These are phyloP conservation scores for Suillus weaverae DNA, from an alignment of 768 basidiomycete genomes.

Conservation along the genomic window DNA sequence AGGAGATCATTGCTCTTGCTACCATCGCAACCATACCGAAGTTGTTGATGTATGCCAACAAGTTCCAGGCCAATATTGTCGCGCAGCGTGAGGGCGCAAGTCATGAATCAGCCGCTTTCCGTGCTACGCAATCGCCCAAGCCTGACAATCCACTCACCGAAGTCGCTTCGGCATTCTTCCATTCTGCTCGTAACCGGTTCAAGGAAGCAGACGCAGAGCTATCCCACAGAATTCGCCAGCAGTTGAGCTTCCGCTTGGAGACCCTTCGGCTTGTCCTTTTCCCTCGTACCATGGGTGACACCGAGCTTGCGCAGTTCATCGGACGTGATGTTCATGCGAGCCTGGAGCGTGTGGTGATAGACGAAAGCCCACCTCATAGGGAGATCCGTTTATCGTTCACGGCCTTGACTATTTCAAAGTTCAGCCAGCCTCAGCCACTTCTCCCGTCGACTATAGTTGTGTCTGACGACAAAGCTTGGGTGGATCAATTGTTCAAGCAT, in stretches of 20 bases:
- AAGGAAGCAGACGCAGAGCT: slow-evolving; percentile 63
- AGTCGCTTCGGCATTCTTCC: slow-evolving; percentile 83
- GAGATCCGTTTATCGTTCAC: slow-evolving; percentile 73
- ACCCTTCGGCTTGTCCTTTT: slow-evolving; percentile 71
- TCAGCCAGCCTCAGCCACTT: slow-evolving; percentile 59
- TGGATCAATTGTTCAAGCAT: slow-evolving; percentile 57
- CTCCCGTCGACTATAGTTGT: slow-evolving; percentile 39
- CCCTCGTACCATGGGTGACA: slow-evolving; percentile 75
- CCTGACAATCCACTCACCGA: slow-evolving; percentile 81
- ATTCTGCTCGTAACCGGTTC: slow-evolving; percentile 69
- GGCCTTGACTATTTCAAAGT: slow-evolving; percentile 74
- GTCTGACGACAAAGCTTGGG: slow-evolving; percentile 54
- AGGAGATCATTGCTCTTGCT: slow-evolving; percentile 63
- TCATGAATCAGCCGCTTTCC: slow-evolving; percentile 76
- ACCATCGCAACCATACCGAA: slow-evolving; percentile 79
- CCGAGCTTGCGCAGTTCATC: slow-evolving; percentile 74
- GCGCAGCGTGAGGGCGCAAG: slow-evolving; percentile 75
- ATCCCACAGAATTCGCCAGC: slow-evolving; percentile 65
- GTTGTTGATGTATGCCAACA: slow-evolving; percentile 70
- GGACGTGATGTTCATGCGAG: slow-evolving; percentile 69
- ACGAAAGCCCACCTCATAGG: slow-evolving; percentile 51
- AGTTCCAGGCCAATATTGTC: slow-evolving; percentile 71
- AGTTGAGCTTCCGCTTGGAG: slow-evolving; percentile 70
- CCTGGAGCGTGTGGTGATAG: slow-evolving; percentile 61
- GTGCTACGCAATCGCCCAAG: slow-evolving; percentile 66